These are phyloP conservation scores for Solanum clarkiae DNA, from an alignment of 257 asterid species.

Conservation along the genomic window DNA sequence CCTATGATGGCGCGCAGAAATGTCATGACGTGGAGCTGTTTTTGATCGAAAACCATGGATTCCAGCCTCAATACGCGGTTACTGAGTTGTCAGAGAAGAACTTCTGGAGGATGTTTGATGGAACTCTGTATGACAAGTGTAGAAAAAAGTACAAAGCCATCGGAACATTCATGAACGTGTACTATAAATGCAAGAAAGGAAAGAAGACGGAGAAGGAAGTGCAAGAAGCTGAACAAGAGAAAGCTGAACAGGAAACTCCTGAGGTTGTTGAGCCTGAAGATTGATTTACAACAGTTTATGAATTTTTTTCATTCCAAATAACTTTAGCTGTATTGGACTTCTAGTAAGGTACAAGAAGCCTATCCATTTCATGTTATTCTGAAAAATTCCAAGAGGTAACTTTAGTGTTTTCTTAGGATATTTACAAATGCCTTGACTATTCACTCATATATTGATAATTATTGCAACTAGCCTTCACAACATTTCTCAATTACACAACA, in stretches of 20 bases:
- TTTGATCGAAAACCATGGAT: constrained; percentile 86
- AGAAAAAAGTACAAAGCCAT: constrained; percentile 65
- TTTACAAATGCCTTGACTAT: too few species aligned
- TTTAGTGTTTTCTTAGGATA: too few species aligned
- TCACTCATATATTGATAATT: too few species aligned
- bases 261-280: constrained; percentile 17
- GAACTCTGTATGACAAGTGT: constrained; percentile 70
- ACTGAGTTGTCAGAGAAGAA: constrained; percentile 77
- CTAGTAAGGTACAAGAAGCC: too few species aligned
- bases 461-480: too few species aligned
- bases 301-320: too few species aligned
- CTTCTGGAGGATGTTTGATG: constrained; percentile 99
- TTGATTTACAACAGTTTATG: neutral
- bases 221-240: constrained; percentile 93
- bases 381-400: too few species aligned
- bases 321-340: too few species aligned
- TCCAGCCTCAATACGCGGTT: constrained; percentile 92
- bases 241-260: constrained; percentile 29
- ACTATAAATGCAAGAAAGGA: constrained; percentile 88
- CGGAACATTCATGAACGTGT: constrained; percentile 90
- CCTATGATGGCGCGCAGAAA: constrained; percentile 68
- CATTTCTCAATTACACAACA: too few species aligned
- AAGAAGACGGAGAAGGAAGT: constrained; percentile 95
- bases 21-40: constrained; percentile 60
- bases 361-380: too few species aligned